phyloP scores from a whole-genome alignment of 164 flowering plant species.

The Aristolochia californica region DNA sequence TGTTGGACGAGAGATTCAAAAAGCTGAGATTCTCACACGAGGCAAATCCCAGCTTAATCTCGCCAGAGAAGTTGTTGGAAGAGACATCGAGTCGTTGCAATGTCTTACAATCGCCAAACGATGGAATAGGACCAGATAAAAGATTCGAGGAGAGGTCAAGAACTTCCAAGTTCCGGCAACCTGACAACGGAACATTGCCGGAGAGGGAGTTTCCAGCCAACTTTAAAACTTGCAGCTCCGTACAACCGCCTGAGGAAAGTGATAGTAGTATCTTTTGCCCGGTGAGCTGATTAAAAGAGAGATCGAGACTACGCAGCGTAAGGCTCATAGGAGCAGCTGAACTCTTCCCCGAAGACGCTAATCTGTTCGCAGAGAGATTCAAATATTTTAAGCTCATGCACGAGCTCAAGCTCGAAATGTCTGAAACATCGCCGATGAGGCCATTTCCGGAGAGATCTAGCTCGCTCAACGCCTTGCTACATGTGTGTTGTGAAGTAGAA shows the following conservation, averaged over 20 bases:
- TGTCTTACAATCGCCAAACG: conserved; percentile 3
- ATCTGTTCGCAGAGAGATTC: conserved; percentile 47
- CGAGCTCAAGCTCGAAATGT: conserved; percentile 24
- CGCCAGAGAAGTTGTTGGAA: conserved; percentile 22
- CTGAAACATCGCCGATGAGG: conserved; percentile 43
- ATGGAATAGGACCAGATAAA: neutral
- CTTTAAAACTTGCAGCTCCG: conserved; percentile 24
- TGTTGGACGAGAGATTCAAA: conserved; percentile 55
- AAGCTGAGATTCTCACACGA: conserved; percentile 32
- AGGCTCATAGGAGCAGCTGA: conserved; percentile 15
- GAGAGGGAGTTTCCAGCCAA: conserved; percentile 43
- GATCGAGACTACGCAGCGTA: conserved; percentile 45
- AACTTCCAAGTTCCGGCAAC: neutral
- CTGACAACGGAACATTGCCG: conserved; percentile 22
- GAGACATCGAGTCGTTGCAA: conserved; percentile 7
- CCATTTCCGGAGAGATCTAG: conserved; percentile 63
- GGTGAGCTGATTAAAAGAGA: conserved; percentile 46
- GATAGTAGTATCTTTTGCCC: conserved; percentile 33
- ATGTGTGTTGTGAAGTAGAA: conserved; percentile 19
- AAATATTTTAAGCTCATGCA: conserved; percentile 40
- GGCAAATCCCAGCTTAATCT: conserved; percentile 23
- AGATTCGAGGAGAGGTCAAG: conserved; percentile 2
- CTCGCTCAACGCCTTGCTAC: conserved; percentile 24
- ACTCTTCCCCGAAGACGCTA: conserved; percentile 22
- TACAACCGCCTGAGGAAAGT: conserved; percentile 45